Evolutionary conservation across 2,329 filamentous ascomycete species (phyloP).

Genomic region (Colletotrichum godetiae): DNA sequence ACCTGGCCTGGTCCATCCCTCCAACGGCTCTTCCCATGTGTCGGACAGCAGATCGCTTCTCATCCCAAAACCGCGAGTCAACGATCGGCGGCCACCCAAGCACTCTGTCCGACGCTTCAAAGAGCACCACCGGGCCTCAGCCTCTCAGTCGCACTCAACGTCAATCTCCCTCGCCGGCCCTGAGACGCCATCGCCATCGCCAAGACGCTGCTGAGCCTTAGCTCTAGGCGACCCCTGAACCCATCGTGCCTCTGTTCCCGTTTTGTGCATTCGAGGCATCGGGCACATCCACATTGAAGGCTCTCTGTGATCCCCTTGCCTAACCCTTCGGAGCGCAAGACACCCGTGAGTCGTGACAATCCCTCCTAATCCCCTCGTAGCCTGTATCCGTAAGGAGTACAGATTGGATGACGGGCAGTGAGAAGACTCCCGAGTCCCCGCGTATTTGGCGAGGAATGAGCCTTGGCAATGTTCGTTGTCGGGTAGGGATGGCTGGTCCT

Average conservation of each 20-base stretch:
- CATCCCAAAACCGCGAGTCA: conserved; percentile 3
- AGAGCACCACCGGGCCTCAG: neutral
- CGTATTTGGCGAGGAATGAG: conserved; percentile 20
- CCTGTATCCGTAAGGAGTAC: neutral
- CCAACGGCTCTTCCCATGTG: neutral
- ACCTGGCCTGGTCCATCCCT: neutral
- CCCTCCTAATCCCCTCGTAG: neutral
- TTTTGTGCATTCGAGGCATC: neutral
- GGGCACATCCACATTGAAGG: conserved; percentile 10
- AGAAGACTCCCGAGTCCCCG: neutral
- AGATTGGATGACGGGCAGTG: neutral
- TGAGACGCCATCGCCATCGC: conserved; percentile 31
- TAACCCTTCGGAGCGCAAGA: neutral
- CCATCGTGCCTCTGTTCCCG: neutral
- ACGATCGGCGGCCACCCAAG: neutral
- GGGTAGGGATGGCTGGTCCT: conserved; percentile 28
- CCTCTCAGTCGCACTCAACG: neutral
- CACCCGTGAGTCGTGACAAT: conserved; percentile 14
- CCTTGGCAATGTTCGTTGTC: conserved; percentile 20
- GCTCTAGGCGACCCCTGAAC: conserved; percentile 28
- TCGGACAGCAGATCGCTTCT: neutral
- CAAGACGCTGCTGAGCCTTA: conserved; percentile 31
- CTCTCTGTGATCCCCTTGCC: neutral
- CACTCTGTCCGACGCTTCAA: neutral
- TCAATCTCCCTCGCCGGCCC: conserved; percentile 8